These are phyloP conservation scores for Xanthoparmelia taractica DNA, from an alignment of 495 filamentous ascomycete species.

Conservation along the genomic window DNA sequence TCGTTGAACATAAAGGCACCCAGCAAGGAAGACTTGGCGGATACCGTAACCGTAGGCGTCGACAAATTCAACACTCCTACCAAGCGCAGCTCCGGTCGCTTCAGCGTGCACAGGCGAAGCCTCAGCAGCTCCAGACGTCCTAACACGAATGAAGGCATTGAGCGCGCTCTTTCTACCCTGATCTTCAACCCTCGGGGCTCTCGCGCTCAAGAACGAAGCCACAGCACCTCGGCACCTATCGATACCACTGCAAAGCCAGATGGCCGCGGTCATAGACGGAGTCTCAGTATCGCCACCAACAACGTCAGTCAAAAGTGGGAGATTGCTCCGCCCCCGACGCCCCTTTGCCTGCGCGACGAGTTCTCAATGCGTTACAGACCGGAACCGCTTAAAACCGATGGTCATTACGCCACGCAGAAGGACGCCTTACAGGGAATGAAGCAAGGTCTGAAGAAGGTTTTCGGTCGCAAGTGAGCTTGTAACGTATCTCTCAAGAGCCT, in stretches of 20 bases:
- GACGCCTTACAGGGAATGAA: not conserved
- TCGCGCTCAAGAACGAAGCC: not conserved
- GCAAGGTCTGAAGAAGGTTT: not conserved
- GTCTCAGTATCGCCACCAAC: not conserved
- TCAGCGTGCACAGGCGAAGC: not conserved
- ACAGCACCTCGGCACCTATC: not conserved
- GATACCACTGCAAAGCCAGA: not conserved
- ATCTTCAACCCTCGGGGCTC: not conserved
- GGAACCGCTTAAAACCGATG: not conserved
- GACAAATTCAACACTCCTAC: not conserved
- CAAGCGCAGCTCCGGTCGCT: not conserved
- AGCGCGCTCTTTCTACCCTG: not conserved
- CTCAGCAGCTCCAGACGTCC: not conserved
- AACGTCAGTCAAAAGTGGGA: not conserved
- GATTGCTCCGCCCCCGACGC: not conserved
- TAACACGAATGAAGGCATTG: not conserved
- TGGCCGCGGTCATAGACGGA: not conserved
- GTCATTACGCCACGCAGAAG: not conserved
- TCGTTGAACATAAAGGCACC: not conserved
- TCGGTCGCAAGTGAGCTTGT: not conserved
- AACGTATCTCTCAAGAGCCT: not conserved
- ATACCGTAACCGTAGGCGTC: not conserved
- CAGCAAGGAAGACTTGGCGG: not conserved
- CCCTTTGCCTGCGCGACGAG: not conserved
- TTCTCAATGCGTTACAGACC: conserved; percentile 5